phyloP scores from a whole-genome alignment of 1,139 yeast species.

The Saccharomycopsis hybrid region DNA sequence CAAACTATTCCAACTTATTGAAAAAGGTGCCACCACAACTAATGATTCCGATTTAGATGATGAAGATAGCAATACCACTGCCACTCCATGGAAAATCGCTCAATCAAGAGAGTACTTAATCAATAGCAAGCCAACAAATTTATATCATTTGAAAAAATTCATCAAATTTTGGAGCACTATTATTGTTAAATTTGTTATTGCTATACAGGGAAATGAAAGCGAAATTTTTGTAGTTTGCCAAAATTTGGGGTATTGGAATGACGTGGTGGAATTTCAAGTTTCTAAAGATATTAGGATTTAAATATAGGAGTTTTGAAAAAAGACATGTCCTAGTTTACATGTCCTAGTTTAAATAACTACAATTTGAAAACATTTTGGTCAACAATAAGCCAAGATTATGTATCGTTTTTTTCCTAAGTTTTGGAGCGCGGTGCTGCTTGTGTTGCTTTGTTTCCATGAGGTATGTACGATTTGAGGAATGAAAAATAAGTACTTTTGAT shows the following conservation, averaged over 20 bases:
- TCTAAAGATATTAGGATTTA: no score
- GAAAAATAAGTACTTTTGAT: no score
- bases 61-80: background rate
- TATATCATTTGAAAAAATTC: slow-evolving; percentile 14
- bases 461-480: no score
- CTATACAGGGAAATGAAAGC: background rate
- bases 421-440: no score
- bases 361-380: no score
- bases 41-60: background rate
- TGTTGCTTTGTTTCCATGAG: no score
- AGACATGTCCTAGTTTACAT: no score
- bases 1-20: background rate
- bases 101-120: background rate
- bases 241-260: slow-evolving; percentile 5
- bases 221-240: background rate
- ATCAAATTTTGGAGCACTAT: slow-evolving; percentile 12
- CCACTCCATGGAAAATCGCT: background rate
- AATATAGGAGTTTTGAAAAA: no score
- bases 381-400: no score
- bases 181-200: slow-evolving; percentile 3
- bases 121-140: background rate
- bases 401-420: no score
- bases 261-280: background rate
- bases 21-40: background rate
- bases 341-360: no score